phyloP scores from a whole-genome alignment of 805 yeast genomes.

The Wickerhamomyces xylosicus region DNA sequence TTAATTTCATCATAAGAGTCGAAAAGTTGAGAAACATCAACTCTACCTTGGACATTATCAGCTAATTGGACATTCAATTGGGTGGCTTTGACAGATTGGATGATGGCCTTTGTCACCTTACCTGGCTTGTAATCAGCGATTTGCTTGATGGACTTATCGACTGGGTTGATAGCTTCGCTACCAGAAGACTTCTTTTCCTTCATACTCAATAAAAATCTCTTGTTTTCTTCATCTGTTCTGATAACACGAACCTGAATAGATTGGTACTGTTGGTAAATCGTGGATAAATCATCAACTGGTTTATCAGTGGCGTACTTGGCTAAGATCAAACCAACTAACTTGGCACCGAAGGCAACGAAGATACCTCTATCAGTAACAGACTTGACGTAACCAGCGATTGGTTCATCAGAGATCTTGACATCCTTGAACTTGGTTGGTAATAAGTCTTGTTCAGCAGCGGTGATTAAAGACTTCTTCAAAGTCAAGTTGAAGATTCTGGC shows the following conservation, averaged over 20 bases:
- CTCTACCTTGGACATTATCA: conserved; percentile 68
- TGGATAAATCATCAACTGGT: conserved; percentile 40
- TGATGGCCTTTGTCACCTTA: conserved; percentile 42
- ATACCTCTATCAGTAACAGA: conserved; percentile 74
- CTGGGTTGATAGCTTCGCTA: conserved; percentile 38
- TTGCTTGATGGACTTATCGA: conserved; percentile 40
- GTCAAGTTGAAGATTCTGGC: conserved; percentile 53
- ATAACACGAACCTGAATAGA: conserved; percentile 61
- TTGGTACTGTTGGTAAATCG: conserved; percentile 52
- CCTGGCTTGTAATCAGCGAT: conserved; percentile 52
- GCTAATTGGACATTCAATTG: conserved; percentile 71
- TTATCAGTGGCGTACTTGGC: conserved; percentile 58
- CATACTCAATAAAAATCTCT: conserved; percentile 62
- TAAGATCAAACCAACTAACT: conserved; percentile 73
- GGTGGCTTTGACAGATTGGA: conserved; percentile 57
- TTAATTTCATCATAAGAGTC: conserved; percentile 41
- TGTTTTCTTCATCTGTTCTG: conserved; percentile 56
- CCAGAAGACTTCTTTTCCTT: conserved; percentile 24
- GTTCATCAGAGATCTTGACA: conserved; percentile 34
- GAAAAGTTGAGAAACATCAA: conserved; percentile 66
- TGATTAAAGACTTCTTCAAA: conserved; percentile 55
- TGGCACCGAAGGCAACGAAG: conserved; percentile 73
- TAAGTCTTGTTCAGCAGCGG: conserved; percentile 40
- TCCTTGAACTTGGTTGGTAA: conserved; percentile 58
- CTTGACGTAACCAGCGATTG: conserved; percentile 65